Conservation (phyloP, 148 eudicot species). For the Rhododendron simsii region DNA sequence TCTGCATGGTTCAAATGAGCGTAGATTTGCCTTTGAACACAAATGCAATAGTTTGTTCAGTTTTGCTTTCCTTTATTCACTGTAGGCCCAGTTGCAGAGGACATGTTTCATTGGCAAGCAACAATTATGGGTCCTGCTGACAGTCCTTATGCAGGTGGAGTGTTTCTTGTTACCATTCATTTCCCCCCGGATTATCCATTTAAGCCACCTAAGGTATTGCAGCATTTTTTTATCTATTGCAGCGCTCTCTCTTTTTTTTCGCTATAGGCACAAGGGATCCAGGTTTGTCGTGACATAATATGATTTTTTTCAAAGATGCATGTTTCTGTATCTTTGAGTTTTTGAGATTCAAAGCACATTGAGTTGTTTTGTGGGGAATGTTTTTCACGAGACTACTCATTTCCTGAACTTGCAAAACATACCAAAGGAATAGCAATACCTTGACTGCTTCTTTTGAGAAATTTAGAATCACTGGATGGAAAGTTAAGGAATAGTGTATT, state of each 20-base stretch:
- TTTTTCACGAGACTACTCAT: neutral
- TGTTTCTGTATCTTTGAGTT: neutral
- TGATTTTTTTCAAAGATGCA: neutral
- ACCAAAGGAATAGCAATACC: neutral
- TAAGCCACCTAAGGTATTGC: slow-evolving; percentile 61
- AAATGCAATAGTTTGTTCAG: neutral
- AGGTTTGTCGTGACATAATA: neutral
- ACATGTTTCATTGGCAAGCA: slow-evolving; percentile 69
- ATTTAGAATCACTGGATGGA: neutral
- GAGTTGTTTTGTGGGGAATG: neutral
- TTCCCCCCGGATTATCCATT: slow-evolving; percentile 70
- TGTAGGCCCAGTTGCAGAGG: slow-evolving; percentile 53
- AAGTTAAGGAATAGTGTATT: neutral
- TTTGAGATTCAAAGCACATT: neutral
- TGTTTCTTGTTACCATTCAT: slow-evolving; percentile 55
- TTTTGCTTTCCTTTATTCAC: neutral
- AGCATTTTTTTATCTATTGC: neutral
- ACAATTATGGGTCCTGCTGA: slow-evolving; percentile 66
- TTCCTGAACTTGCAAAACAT: neutral
- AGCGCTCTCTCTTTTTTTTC: too few species aligned
- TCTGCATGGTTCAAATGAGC: neutral
- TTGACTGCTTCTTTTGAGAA: neutral
- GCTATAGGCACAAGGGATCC: neutral
- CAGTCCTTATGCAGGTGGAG: slow-evolving; percentile 71
- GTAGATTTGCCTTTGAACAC: neutral